Percentiles rank a stretch among this genome's conserved stretches.
These are phyloP conservation scores for Calycina herbarum DNA, from an alignment of 2,329 filamentous ascomycete genomes.

Conservation along the genomic window DNA sequence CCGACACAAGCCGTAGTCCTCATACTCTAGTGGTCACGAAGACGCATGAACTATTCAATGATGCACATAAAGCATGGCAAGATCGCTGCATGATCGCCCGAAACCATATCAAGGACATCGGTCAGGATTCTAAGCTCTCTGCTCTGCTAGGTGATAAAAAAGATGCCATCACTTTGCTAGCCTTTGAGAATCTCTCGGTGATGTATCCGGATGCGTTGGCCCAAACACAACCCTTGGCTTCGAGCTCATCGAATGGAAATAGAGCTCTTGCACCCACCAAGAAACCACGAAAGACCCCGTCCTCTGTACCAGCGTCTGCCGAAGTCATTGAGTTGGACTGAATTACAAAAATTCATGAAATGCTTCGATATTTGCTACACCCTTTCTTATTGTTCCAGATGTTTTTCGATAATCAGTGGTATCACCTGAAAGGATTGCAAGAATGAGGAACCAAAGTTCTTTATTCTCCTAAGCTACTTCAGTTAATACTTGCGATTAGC, in stretches of 20 bases:
- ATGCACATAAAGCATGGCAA: background rate
- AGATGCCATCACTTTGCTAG: background rate
- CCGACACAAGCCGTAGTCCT: constrained; percentile 9
- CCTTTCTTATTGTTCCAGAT: too few relatives aligned
- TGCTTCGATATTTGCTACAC: too few relatives aligned
- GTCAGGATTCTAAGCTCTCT: background rate
- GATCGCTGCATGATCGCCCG: background rate
- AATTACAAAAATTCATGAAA: too few relatives aligned
- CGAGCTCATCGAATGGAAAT: background rate
- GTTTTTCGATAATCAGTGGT: too few relatives aligned
- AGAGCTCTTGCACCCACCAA: background rate
- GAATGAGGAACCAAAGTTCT: too few relatives aligned
- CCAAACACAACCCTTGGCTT: background rate
- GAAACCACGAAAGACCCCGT: background rate
- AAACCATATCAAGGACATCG: background rate
- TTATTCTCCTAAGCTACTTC: too few relatives aligned
- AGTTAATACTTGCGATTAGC: too few relatives aligned
- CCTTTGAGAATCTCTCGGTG: background rate
- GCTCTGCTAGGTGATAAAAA: background rate
- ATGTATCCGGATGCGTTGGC: background rate
- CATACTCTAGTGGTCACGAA: constrained; percentile 23
- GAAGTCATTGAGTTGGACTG: background rate
- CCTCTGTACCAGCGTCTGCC: background rate
- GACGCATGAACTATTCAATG: background rate
- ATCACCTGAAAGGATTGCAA: too few relatives aligned